Percentiles rank a stretch among this genome's conserved stretches.
These are phyloP conservation scores for Ambrosia hybrid DNA, from an alignment of 140 eudicot genomes.

Conservation along the genomic window DNA sequence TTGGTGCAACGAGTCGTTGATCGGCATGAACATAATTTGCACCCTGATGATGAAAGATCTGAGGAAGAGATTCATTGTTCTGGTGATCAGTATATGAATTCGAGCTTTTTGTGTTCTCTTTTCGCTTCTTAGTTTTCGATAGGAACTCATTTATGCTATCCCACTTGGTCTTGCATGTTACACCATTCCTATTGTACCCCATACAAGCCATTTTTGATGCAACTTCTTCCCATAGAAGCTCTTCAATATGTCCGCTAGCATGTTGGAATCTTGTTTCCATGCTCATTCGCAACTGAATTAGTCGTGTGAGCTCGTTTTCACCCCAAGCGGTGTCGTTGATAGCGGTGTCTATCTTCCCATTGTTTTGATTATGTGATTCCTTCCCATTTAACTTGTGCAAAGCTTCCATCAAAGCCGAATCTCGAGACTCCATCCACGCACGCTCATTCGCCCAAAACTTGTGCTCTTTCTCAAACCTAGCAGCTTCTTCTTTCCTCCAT, in stretches of 20 bases:
- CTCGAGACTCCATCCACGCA: constrained; percentile 93
- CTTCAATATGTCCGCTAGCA: constrained; percentile 46
- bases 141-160: constrained; percentile 59
- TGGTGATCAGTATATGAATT: constrained; percentile 27
- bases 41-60: constrained; percentile 41
- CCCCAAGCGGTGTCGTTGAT: constrained; percentile 46
- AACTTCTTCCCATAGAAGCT: constrained; percentile 75
- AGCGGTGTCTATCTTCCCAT: constrained; percentile 19
- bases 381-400: constrained; percentile 48
- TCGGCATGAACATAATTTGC: constrained; percentile 37
- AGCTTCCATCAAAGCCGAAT: constrained; percentile 80
- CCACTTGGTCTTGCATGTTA: constrained; percentile 71
- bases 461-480: constrained; percentile 72
- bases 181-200: constrained; percentile 58
- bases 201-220: constrained; percentile 67
- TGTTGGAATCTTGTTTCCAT: constrained; percentile 69
- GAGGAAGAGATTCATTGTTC: constrained; percentile 32
- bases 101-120: constrained; percentile 49
- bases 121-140: constrained; percentile 58
- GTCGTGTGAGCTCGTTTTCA: constrained; percentile 61
- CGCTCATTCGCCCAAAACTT: constrained; percentile 88
- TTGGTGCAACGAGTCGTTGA: constrained; percentile 33
- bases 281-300: constrained; percentile 58
- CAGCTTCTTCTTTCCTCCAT: constrained; percentile 91
- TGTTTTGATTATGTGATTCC: no score